Conservation (phyloP, 352 stramenopile genomes). For the Globisporangium alternatum region DNA sequence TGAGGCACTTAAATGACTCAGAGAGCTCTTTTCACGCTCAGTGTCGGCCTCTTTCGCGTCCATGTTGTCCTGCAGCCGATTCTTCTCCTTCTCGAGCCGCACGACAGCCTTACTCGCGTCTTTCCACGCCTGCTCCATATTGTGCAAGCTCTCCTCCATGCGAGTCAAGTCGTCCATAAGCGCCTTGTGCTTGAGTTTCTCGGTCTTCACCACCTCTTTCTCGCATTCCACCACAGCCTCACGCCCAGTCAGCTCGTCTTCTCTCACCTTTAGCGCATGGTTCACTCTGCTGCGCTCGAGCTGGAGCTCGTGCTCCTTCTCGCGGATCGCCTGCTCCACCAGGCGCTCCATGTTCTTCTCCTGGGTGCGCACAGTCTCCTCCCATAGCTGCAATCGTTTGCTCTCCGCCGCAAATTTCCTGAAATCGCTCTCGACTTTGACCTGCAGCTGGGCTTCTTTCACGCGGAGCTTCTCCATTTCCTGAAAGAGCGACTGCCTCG, state of each 20-base stretch:
- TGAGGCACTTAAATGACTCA: conserved; percentile 13
- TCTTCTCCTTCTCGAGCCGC: conserved; percentile 22
- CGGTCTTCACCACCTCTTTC: conserved; percentile 4
- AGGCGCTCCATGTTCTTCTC: conserved; percentile 45
- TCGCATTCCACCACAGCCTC: conserved; percentile 19
- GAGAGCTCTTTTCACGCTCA: conserved; percentile 8
- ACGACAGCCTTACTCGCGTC: neutral
- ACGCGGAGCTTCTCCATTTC: conserved; percentile 59
- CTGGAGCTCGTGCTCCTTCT: conserved; percentile 50
- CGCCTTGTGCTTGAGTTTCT: conserved; percentile 12
- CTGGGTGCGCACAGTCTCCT: conserved; percentile 39
- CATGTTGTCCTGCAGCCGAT: conserved; percentile 22
- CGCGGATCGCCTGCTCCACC: conserved; percentile 34
- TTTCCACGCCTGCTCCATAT: conserved; percentile 9
- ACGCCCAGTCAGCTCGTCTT: conserved; percentile 31
- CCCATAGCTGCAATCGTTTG: conserved; percentile 45
- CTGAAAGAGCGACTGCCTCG: conserved; percentile 56
- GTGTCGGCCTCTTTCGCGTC: neutral
- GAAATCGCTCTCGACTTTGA: conserved; percentile 42
- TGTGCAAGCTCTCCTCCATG: conserved; percentile 14
- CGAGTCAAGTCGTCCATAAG: conserved; percentile 10
- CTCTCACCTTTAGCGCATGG: conserved; percentile 25
- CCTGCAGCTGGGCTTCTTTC: conserved; percentile 51
- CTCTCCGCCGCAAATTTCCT: conserved; percentile 40
- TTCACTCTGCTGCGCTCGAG: conserved; percentile 37